These are phyloP conservation scores for Ulmus americana DNA, from an alignment of 331 rosid genomes.

Conservation along the genomic window DNA sequence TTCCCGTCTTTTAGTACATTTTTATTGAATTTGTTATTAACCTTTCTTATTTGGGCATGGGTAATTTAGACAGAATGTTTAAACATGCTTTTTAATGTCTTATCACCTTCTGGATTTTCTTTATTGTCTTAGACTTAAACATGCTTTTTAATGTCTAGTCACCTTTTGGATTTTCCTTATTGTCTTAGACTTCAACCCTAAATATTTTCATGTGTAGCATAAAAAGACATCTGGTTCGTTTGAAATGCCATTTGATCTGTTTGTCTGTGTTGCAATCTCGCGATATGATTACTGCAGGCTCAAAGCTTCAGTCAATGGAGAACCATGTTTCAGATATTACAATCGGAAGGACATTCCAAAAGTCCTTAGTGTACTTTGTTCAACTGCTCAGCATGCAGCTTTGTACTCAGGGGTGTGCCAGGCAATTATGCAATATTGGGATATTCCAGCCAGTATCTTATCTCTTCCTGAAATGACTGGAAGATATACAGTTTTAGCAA, in stretches of 20 bases:
- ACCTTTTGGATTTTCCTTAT: not conserved
- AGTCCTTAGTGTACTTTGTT: slow-evolving; percentile 56
- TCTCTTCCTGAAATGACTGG: slow-evolving; percentile 35
- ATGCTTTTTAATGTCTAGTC: too few relatives aligned
- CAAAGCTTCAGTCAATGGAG: slow-evolving; percentile 38
- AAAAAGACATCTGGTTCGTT: not conserved
- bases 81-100: not conserved
- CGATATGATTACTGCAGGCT: slow-evolving; percentile 53
- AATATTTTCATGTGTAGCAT: not conserved
- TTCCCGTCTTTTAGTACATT: slow-evolving; percentile 8
- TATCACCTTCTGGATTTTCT: too few relatives aligned
- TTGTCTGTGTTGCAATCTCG: slow-evolving; percentile 20
- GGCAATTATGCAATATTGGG: slow-evolving; percentile 65
- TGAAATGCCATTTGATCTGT: slow-evolving; percentile 13
- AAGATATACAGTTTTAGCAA: slow-evolving; percentile 22
- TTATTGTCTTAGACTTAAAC: slow-evolving; percentile 8
- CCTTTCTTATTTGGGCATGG: slow-evolving; percentile 18
- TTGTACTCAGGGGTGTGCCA: slow-evolving; percentile 52
- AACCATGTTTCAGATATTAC: slow-evolving; percentile 61
- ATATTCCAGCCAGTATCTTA: slow-evolving; percentile 45
- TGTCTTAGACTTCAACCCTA: slow-evolving; percentile 3
- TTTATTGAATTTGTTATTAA: slow-evolving; percentile 16
- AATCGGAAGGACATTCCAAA: slow-evolving; percentile 62
- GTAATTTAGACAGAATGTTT: not conserved
- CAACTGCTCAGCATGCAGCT: slow-evolving; percentile 46